Evolutionary conservation across 163 green algal species (phyloP).

Genomic region (Scenedesmus sp.): DNA sequence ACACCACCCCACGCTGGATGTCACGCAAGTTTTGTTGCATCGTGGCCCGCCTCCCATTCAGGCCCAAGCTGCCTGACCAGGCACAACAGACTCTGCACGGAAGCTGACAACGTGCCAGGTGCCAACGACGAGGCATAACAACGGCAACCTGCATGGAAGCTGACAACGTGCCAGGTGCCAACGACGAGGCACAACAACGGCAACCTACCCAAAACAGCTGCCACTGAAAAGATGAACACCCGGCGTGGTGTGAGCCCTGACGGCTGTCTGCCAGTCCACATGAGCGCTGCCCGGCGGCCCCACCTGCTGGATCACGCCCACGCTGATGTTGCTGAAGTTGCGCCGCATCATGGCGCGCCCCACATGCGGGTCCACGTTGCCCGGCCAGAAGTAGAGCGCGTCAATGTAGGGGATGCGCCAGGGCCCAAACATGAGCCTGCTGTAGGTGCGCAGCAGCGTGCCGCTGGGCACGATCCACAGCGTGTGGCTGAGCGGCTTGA

Average conservation of each 20-base stretch:
- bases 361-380: conserved; percentile 63
- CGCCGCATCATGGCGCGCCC: conserved; percentile 62
- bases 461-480: conserved; percentile 63
- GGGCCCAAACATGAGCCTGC: conserved; percentile 58
- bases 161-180: no score
- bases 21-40: no score
- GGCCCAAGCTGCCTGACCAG: no score
- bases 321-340: conserved; percentile 68
- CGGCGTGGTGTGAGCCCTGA: no score
- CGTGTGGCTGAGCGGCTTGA: conserved; percentile 32
- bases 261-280: not conserved
- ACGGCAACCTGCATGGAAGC: no score
- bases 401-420: conserved; percentile 54
- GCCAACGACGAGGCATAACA: no score
- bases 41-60: no score
- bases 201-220: no score
- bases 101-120: not conserved
- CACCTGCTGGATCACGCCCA: conserved; percentile 52
- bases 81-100: no score
- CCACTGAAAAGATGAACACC: no score
- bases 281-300: not conserved
- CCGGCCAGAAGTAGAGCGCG: conserved; percentile 64
- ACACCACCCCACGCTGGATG: no score
- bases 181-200: no score
- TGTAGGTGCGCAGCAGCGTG: conserved; percentile 57